Evolutionary conservation across 2,329 filamentous ascomycete species (phyloP).

Genomic region (Cordyceps fumosorosea): DNA sequence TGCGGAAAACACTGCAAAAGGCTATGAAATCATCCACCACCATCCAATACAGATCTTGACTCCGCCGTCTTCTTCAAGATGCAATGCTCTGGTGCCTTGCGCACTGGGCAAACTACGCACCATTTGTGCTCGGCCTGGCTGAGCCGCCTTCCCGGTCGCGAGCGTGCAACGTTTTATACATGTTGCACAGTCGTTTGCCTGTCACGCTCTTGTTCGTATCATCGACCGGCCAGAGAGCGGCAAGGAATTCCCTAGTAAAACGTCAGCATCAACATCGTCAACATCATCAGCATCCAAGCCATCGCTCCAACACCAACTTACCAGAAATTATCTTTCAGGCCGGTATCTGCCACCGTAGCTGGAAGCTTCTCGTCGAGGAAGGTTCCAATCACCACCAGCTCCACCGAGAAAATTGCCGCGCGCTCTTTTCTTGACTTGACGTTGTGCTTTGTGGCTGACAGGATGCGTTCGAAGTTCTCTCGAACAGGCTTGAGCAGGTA

Average conservation of each 20-base stretch:
- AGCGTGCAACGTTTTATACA: constrained; percentile 35
- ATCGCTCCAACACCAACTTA: constrained; percentile 25
- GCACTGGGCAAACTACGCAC: constrained; percentile 20
- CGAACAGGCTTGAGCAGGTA: constrained; percentile 51
- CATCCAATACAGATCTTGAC: constrained; percentile 13
- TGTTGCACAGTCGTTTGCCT: constrained; percentile 37
- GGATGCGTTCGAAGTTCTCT: constrained; percentile 52
- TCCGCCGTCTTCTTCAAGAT: constrained; percentile 1
- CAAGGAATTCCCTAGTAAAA: constrained; percentile 36
- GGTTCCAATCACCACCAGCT: constrained; percentile 55
- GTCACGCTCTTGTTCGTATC: constrained; percentile 38
- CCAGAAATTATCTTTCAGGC: constrained; percentile 45
- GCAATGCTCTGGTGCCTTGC: neutral
- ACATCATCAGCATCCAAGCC: too few relatives aligned
- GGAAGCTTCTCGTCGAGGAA: constrained; percentile 47
- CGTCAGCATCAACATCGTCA: neutral
- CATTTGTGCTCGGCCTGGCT: constrained; percentile 26
- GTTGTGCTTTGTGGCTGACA: constrained; percentile 54
- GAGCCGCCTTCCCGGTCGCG: constrained; percentile 27
- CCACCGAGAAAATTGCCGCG: constrained; percentile 53
- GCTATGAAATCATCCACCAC: constrained; percentile 12
- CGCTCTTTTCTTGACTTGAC: constrained; percentile 57
- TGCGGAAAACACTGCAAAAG: constrained; percentile 15
- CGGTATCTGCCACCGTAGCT: constrained; percentile 33
- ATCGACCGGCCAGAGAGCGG: constrained; percentile 40